phyloP scores from a whole-genome alignment of 2,329 filamentous ascomycete genomes.

The Apiospora kogelbergensis region DNA sequence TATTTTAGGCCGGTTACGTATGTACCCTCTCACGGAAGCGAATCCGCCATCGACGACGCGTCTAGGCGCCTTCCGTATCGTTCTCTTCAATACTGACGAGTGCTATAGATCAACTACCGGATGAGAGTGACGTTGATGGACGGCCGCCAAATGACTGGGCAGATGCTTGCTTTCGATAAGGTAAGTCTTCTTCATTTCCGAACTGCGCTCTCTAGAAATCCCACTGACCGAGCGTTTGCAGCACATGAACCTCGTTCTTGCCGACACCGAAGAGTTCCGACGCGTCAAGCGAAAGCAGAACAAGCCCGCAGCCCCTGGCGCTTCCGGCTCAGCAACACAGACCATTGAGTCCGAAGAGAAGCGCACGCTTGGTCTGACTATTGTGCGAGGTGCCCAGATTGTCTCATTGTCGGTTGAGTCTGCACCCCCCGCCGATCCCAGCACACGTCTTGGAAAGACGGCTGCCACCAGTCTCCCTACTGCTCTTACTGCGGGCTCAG shows the following conservation, averaged over 20 bases:
- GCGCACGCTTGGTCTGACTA: constrained; percentile 91
- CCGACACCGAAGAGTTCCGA: constrained; percentile 97
- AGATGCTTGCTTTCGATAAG: constrained; percentile 99
- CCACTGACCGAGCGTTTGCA: constrained; percentile 34
- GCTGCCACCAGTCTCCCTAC: constrained; percentile 68
- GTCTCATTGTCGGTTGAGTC: constrained; percentile 95
- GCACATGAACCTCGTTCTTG: constrained; percentile 99
- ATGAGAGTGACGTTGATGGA: constrained; percentile 97
- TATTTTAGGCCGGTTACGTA: constrained; percentile 69
- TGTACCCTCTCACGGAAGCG: constrained; percentile 38
- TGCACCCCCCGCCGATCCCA: constrained; percentile 90
- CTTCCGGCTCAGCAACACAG: constrained; percentile 59
- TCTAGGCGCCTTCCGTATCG: neutral
- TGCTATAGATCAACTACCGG: constrained; percentile 92
- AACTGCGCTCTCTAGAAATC: neutral
- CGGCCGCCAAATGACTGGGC: constrained; percentile 92
- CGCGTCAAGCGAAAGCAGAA: constrained; percentile 82
- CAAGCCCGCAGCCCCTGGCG: constrained; percentile 67
- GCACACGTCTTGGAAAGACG: constrained; percentile 79
- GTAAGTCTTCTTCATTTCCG: constrained; percentile 42
- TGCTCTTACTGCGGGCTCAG: constrained; percentile 78
- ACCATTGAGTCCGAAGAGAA: constrained; percentile 92
- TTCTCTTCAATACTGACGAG: neutral
- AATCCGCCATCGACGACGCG: neutral
- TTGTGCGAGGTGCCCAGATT: constrained; percentile 91